These are phyloP conservation scores for Annona cherimola DNA, from an alignment of 164 flowering plant species.

Conservation along the genomic window DNA sequence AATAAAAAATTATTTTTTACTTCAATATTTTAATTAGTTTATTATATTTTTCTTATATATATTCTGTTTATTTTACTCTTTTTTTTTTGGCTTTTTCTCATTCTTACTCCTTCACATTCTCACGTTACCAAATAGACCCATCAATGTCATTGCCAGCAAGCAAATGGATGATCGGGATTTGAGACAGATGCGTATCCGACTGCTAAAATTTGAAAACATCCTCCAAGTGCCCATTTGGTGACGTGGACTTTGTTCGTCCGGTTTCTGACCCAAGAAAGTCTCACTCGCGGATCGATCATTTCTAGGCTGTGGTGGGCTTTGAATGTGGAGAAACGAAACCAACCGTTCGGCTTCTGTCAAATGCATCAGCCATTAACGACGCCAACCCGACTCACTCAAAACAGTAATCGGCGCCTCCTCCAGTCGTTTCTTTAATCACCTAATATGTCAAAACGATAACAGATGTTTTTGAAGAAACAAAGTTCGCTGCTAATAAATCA, in stretches of 20 bases:
- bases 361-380: constrained; percentile 57
- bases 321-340: background rate
- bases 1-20: too few species aligned
- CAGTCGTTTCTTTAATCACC: constrained; percentile 63
- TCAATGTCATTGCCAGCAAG: background rate
- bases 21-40: too few species aligned
- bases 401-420: constrained; percentile 76
- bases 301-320: background rate
- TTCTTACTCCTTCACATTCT: too few species aligned
- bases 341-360: constrained; percentile 37
- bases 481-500: background rate
- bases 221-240: background rate
- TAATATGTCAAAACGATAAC: constrained; percentile 6
- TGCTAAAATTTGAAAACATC: background rate
- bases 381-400: constrained; percentile 76
- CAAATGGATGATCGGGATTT: background rate
- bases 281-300: background rate
- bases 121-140: too few species aligned
- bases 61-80: too few species aligned
- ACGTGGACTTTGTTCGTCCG: background rate
- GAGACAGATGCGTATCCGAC: background rate
- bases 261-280: background rate
- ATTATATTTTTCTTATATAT: too few species aligned
- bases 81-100: too few species aligned
- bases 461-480: background rate